These are phyloP conservation scores for Monascus ruber DNA, from an alignment of 2,329 filamentous ascomycete genomes.

Conservation along the genomic window DNA sequence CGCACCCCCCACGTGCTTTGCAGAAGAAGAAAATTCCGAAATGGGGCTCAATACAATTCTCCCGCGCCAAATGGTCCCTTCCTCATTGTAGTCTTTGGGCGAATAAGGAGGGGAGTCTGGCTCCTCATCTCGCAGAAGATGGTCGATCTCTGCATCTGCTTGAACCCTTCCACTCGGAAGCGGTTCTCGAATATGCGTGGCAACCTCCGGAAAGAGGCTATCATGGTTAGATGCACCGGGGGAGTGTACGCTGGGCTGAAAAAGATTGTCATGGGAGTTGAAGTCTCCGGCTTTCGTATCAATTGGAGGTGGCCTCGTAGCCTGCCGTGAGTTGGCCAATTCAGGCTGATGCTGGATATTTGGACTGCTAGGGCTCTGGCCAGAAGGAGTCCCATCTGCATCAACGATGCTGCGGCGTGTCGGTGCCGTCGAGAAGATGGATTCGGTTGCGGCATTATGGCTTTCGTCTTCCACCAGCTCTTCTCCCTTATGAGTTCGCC, in stretches of 20 bases:
- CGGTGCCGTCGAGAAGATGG: slow-evolving; percentile 36
- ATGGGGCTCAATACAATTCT: slow-evolving; percentile 65
- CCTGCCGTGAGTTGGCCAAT: slow-evolving; percentile 7
- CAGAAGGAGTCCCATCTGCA: slow-evolving; percentile 15
- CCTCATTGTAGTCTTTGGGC: slow-evolving; percentile 58
- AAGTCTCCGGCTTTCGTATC: slow-evolving; percentile 38
- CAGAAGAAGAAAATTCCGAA: slow-evolving; percentile 63
- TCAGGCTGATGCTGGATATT: slow-evolving; percentile 11
- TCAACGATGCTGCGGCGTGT: slow-evolving; percentile 31
- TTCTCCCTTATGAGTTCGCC: slow-evolving; percentile 89
- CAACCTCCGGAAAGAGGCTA: slow-evolving; percentile 32
- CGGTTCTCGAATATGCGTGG: slow-evolving; percentile 27
- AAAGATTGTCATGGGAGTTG: slow-evolving; percentile 63
- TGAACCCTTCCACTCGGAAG: slow-evolving; percentile 37
- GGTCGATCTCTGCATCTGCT: slow-evolving; percentile 81
- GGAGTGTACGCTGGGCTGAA: slow-evolving; percentile 73
- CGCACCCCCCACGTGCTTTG: slow-evolving; percentile 73
- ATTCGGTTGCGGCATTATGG: slow-evolving; percentile 34
- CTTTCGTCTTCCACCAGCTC: slow-evolving; percentile 73
- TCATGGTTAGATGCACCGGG: slow-evolving; percentile 43
- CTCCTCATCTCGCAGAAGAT: slow-evolving; percentile 71
- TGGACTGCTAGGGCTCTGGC: slow-evolving; percentile 17
- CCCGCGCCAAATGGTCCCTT: slow-evolving; percentile 70
- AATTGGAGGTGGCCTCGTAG: slow-evolving; percentile 18
- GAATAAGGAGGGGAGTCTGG: slow-evolving; percentile 75